Percentiles rank a stretch among this genome's conserved stretches.
phyloP scores from a whole-genome alignment of 192 early-diverging fungal genomes.

The Linnemannia zychae region DNA sequence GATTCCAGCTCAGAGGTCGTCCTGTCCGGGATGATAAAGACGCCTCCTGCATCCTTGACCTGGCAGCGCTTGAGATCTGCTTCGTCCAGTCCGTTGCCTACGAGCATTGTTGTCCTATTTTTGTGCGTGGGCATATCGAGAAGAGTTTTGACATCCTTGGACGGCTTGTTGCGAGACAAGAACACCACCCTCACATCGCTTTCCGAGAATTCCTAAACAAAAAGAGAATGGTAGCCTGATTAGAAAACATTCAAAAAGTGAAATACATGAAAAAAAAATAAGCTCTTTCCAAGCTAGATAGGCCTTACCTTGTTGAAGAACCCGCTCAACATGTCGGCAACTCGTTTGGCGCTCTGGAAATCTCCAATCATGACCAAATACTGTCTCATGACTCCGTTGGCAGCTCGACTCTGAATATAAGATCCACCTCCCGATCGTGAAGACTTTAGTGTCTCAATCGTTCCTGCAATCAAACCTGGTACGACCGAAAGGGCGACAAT shows the following conservation, averaged over 20 bases:
- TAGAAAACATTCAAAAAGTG: neutral
- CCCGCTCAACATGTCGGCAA: conserved; percentile 59
- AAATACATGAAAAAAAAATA: neutral
- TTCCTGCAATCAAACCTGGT: conserved; percentile 67
- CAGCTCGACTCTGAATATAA: conserved; percentile 36
- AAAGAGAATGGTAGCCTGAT: neutral
- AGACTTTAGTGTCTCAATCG: conserved; percentile 52
- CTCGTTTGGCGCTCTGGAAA: conserved; percentile 57
- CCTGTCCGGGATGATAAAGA: conserved; percentile 68
- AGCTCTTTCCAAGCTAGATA: too few species aligned
- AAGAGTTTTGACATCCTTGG: conserved; percentile 61
- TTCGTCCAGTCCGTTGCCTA: conserved; percentile 52
- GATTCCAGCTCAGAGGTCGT: conserved; percentile 59
- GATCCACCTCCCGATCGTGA: conserved; percentile 48
- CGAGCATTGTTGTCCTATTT: conserved; percentile 45
- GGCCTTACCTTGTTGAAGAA: conserved; percentile 59
- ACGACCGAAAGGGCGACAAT: conserved; percentile 70
- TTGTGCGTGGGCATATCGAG: conserved; percentile 51
- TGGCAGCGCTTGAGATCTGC: conserved; percentile 44
- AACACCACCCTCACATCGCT: conserved; percentile 63
- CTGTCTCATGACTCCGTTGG: conserved; percentile 30
- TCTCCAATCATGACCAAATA: conserved; percentile 64
- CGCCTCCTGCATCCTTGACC: conserved; percentile 59
- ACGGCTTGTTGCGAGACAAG: conserved; percentile 59
- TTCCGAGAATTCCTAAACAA: conserved; percentile 58